A percentile compares a stretch with the other conserved stretches of the same genome.
Conservation (phyloP, 768 basidiomycete species). For the Leccinellum rugosiceps region DNA sequence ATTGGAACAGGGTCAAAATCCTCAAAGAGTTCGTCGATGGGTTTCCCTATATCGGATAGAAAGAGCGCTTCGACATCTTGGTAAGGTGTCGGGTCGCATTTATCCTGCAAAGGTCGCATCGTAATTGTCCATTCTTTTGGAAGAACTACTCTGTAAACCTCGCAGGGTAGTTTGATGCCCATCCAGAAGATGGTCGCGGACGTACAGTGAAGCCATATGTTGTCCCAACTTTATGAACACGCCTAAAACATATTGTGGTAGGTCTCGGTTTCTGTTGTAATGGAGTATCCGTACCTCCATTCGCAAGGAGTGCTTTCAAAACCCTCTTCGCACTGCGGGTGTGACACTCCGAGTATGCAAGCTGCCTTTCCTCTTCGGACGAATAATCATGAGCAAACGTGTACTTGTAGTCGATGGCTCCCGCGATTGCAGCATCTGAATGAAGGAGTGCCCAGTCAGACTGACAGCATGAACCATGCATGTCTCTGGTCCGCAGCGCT, state of each 20-base stretch:
- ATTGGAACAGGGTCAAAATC: constrained; percentile 87
- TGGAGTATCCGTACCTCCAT: constrained; percentile 60
- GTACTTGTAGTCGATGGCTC: constrained; percentile 70
- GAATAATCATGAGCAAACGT: constrained; percentile 55
- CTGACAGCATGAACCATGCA: constrained; percentile 10
- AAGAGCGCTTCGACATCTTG: constrained; percentile 76
- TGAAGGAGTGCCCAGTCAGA: constrained; percentile 2
- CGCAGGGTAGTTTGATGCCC: constrained; percentile 7
- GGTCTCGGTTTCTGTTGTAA: neutral
- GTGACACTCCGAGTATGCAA: constrained; percentile 78
- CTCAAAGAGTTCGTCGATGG: constrained; percentile 73
- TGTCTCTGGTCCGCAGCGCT: constrained; percentile 24
- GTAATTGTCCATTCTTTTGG: constrained; percentile 62
- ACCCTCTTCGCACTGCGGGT: constrained; percentile 76
- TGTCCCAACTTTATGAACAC: constrained; percentile 91
- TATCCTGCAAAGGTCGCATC: constrained; percentile 76
- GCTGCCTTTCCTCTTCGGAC: constrained; percentile 46
- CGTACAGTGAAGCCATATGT: constrained; percentile 69
- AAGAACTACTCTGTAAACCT: constrained; percentile 44
- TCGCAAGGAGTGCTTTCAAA: constrained; percentile 78
- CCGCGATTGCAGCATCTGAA: constrained; percentile 56
- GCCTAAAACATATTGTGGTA: constrained; percentile 36
- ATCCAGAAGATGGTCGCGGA: constrained; percentile 19
- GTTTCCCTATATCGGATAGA: constrained; percentile 69
- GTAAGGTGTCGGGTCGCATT: constrained; percentile 86